These are phyloP conservation scores for Arthrinium puccinioides DNA, from an alignment of 2,329 filamentous ascomycete genomes.

Conservation along the genomic window DNA sequence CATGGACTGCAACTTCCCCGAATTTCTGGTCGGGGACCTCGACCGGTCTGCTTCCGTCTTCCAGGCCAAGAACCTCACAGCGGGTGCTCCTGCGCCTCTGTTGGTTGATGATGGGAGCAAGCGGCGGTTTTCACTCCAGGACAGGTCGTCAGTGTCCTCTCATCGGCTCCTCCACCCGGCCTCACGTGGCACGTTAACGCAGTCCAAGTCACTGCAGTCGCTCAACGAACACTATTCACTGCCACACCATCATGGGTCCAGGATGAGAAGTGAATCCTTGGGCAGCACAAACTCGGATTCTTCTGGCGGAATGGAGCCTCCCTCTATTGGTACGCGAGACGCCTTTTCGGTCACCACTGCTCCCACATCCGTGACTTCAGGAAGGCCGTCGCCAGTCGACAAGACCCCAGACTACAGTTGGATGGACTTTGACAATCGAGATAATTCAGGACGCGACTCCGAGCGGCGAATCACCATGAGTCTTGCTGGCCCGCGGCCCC, in stretches of 20 bases:
- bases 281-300: slow-evolving; percentile 26
- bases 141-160: slow-evolving; percentile 11
- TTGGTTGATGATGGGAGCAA: slow-evolving; percentile 22
- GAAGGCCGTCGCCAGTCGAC: slow-evolving; percentile 14
- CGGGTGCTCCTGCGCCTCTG: slow-evolving; percentile 35
- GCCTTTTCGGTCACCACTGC: slow-evolving; percentile 31
- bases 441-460: slow-evolving; percentile 6
- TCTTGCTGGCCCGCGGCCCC: slow-evolving; percentile 12
- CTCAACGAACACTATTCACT: slow-evolving; percentile 17
- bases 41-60: slow-evolving; percentile 42
- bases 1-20: slow-evolving; percentile 42
- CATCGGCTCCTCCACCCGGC: slow-evolving; percentile 10
- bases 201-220: slow-evolving; percentile 16
- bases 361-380: slow-evolving; percentile 31
- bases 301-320: slow-evolving; percentile 26
- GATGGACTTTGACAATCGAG: slow-evolving; percentile 17
- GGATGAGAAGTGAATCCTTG: slow-evolving; percentile 16
- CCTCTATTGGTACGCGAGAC: slow-evolving; percentile 23
- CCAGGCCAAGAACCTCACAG: slow-evolving; percentile 42
- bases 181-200: slow-evolving; percentile 8
- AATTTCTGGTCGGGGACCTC: slow-evolving; percentile 47
- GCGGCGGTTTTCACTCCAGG: slow-evolving; percentile 17
- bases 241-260: slow-evolving; percentile 10
- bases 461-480: slow-evolving; percentile 18
- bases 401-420: slow-evolving; percentile 18